These are phyloP conservation scores for Colletotrichum musae DNA, from an alignment of 2,329 filamentous ascomycete species.

Conservation along the genomic window DNA sequence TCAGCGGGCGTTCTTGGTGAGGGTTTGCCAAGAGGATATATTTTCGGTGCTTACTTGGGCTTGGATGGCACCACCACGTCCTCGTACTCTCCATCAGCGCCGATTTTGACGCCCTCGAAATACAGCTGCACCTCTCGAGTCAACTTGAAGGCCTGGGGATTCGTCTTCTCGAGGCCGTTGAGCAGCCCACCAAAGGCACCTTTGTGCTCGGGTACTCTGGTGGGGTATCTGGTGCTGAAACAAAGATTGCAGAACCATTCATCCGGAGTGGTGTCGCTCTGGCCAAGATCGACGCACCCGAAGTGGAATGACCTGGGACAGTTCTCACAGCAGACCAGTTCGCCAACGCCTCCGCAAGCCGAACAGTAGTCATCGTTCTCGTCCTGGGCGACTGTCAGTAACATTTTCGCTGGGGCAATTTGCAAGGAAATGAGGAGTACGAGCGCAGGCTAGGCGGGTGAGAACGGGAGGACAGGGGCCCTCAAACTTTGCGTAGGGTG, in stretches of 20 bases:
- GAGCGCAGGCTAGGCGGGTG: slow-evolving; percentile 46
- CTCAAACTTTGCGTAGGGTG: slow-evolving; percentile 41
- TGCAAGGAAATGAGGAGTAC: slow-evolving; percentile 36
- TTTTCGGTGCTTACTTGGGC: slow-evolving; percentile 71
- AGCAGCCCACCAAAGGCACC: slow-evolving; percentile 76
- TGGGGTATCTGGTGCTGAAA: slow-evolving; percentile 64
- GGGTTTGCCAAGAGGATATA: neutral
- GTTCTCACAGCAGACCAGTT: slow-evolving; percentile 93
- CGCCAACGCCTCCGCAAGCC: slow-evolving; percentile 85
- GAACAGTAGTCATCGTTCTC: slow-evolving; percentile 94
- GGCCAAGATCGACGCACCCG: slow-evolving; percentile 86
- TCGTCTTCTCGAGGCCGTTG: slow-evolving; percentile 75
- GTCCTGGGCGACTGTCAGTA: slow-evolving; percentile 61
- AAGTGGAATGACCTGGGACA: slow-evolving; percentile 94
- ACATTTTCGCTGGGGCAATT: slow-evolving; percentile 41
- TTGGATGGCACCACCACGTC: slow-evolving; percentile 71
- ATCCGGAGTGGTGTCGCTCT: slow-evolving; percentile 76
- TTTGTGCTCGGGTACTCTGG: slow-evolving; percentile 59
- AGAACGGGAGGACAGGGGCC: slow-evolving; percentile 45
- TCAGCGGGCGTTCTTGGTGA: slow-evolving; percentile 47
- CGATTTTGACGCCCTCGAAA: slow-evolving; percentile 85
- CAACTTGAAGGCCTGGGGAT: slow-evolving; percentile 80
- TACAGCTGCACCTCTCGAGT: slow-evolving; percentile 79
- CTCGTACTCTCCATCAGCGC: slow-evolving; percentile 84
- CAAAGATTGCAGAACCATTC: slow-evolving; percentile 91